Percentiles rank a stretch among this genome's conserved stretches.
These are phyloP conservation scores for Aspergillus cristatus DNA, from an alignment of 495 filamentous ascomycete genomes.

Conservation along the genomic window DNA sequence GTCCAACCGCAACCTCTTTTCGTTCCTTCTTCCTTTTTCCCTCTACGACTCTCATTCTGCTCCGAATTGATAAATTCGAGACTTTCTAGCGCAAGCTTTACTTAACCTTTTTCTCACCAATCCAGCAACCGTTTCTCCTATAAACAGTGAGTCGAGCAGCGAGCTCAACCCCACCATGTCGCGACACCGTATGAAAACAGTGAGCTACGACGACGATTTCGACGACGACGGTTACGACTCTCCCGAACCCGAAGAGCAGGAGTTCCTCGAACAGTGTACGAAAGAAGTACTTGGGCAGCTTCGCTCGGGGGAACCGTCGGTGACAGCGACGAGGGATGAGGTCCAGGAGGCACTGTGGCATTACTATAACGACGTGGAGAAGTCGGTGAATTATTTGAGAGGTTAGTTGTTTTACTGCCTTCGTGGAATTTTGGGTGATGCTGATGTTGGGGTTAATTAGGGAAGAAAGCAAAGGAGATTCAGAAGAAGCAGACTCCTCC, in stretches of 20 bases:
- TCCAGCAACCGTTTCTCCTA: no score
- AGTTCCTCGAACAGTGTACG: slow-evolving; percentile 30
- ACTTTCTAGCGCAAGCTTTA: no score
- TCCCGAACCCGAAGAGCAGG: slow-evolving; percentile 36
- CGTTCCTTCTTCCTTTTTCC: slow-evolving; percentile 2
- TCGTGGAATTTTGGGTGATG: neutral
- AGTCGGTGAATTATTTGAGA: slow-evolving; percentile 68
- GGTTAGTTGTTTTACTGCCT: slow-evolving; percentile 34
- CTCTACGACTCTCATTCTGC: slow-evolving; percentile 2
- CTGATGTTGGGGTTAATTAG: slow-evolving; percentile 10
- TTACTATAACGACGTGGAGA: slow-evolving; percentile 88
- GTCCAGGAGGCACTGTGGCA: slow-evolving; percentile 90
- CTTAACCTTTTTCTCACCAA: no score
- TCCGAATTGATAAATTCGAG: no score
- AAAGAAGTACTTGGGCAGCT: slow-evolving; percentile 29
- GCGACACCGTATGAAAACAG: slow-evolving; percentile 37
- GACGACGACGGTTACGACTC: slow-evolving; percentile 28
- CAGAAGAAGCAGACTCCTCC: slow-evolving; percentile 30
- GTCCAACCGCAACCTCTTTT: neutral
- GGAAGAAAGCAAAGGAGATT: slow-evolving; percentile 34
- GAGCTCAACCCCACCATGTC: slow-evolving; percentile 33
- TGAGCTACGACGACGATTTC: slow-evolving; percentile 36
- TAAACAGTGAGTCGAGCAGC: no score
- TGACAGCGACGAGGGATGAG: slow-evolving; percentile 43
- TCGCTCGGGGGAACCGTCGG: slow-evolving; percentile 27